phyloP scores from a whole-genome alignment of 2,329 filamentous ascomycete genomes.

The Elsinoe fawcettii region DNA sequence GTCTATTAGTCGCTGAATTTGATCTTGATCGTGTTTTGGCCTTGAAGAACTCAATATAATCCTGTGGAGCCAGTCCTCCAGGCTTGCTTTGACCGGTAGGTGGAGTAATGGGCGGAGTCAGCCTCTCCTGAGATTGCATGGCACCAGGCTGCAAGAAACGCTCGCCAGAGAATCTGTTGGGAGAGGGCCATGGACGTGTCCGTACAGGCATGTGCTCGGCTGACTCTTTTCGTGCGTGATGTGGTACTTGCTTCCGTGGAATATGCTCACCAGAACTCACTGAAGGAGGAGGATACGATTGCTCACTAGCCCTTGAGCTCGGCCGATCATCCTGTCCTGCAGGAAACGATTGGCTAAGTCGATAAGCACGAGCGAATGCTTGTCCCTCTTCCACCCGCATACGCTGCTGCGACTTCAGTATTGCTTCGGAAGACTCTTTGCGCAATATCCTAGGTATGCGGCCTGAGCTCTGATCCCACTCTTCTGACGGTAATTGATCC shows the following conservation, averaged over 20 bases:
- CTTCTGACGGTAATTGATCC: slow-evolving; percentile 7
- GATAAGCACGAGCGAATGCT: slow-evolving; percentile 39
- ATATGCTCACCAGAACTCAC: not conserved
- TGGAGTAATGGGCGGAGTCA: slow-evolving; percentile 10
- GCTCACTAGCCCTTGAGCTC: not conserved
- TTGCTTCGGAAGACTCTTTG: slow-evolving; percentile 9
- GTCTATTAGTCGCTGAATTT: slow-evolving; percentile 3
- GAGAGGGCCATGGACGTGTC: not conserved
- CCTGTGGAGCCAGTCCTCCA: slow-evolving; percentile 6
- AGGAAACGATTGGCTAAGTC: slow-evolving; percentile 1
- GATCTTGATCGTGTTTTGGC: slow-evolving; percentile 11
- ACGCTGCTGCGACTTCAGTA: slow-evolving; percentile 35
- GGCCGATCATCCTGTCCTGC: slow-evolving; percentile 4
- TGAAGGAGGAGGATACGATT: not conserved
- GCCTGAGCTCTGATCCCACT: not conserved
- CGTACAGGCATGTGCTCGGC: not conserved
- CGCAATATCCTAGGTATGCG: not conserved
- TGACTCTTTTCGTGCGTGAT: not conserved
- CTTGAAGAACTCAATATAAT: slow-evolving; percentile 14
- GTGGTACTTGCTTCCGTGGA: not conserved
- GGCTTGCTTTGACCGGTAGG: not conserved
- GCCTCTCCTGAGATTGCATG: not conserved
- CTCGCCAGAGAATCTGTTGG: slow-evolving; percentile 3
- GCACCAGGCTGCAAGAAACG: slow-evolving; percentile 11
- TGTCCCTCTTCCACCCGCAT: slow-evolving; percentile 48